phyloP scores from a whole-genome alignment of 1,139 yeast genomes.

The Hyphopichia pseudoburtonii region DNA sequence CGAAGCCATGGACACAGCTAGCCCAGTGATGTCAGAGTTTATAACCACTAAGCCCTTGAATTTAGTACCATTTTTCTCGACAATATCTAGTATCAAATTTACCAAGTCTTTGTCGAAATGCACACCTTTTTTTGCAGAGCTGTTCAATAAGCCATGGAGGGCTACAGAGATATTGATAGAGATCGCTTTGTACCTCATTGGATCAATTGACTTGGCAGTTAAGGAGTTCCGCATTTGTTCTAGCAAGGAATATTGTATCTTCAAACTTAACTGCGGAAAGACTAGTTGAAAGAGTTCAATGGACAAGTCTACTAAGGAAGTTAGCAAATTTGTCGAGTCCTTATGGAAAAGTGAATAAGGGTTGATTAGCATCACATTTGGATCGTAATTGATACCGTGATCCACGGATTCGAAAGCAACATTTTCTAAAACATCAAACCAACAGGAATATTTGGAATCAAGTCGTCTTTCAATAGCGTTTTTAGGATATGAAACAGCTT shows the following conservation, averaged over 20 bases:
- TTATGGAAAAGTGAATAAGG: slow-evolving; percentile 25
- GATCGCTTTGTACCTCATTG: slow-evolving; percentile 48
- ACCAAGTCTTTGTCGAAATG: slow-evolving; percentile 47
- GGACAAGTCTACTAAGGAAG: slow-evolving; percentile 71
- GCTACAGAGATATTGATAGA: slow-evolving; percentile 64
- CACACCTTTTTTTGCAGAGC: slow-evolving; percentile 24
- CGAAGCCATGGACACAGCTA: slow-evolving; percentile 45
- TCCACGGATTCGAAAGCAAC: slow-evolving; percentile 23
- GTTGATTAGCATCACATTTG: slow-evolving; percentile 27
- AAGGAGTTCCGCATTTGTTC: slow-evolving; percentile 70
- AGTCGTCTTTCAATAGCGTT: slow-evolving; percentile 8
- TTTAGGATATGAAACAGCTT: slow-evolving; percentile 1
- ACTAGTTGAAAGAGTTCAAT: slow-evolving; percentile 72
- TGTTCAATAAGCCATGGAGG: slow-evolving; percentile 54
- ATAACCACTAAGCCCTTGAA: slow-evolving; percentile 42
- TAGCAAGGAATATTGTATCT: slow-evolving; percentile 81
- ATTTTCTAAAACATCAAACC: slow-evolving; percentile 37
- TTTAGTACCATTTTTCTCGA: slow-evolving; percentile 47
- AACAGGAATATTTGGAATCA: slow-evolving; percentile 12
- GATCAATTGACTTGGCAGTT: slow-evolving; percentile 28
- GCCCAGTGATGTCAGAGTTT: slow-evolving; percentile 70
- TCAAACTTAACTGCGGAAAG: slow-evolving; percentile 72
- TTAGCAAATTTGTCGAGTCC: slow-evolving; percentile 35
- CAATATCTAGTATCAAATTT: slow-evolving; percentile 54
- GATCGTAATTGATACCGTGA: slow-evolving; percentile 36